Evolutionary conservation across 306 rosid genomes (phyloP).

Genomic region (Clitoria ternatea): DNA sequence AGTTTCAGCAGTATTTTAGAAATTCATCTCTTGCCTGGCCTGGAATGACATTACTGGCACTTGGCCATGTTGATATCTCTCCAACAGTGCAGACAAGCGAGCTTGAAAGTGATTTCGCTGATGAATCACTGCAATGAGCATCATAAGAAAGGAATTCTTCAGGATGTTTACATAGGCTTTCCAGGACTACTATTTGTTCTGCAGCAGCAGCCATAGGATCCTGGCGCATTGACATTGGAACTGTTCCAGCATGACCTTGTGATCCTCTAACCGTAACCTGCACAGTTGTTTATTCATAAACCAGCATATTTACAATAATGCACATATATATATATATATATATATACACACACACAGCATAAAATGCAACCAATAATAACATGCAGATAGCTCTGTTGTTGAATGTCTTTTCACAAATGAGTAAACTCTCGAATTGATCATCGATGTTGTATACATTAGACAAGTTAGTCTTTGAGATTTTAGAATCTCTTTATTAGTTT

Average conservation of each 20-base stretch:
- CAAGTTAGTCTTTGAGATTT: too few species aligned
- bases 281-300: conserved; percentile 7
- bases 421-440: too few species aligned
- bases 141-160: conserved; percentile 63
- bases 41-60: conserved; percentile 97
- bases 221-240: conserved; percentile 92
- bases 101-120: conserved; percentile 66
- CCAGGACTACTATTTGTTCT: conserved; percentile 68
- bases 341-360: too few species aligned
- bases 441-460: neutral
- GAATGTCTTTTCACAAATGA: neutral
- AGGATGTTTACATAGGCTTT: conserved; percentile 81
- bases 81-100: conserved; percentile 97
- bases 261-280: conserved; percentile 91
- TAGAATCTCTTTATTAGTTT: too few species aligned
- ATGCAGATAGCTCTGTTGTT: neutral
- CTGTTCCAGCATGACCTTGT: conserved; percentile 97
- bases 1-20: conserved; percentile 15
- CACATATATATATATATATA: neutral
- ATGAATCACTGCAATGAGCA: conserved; percentile 55
- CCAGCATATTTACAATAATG: neutral
- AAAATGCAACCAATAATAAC: too few species aligned
- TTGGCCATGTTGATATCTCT: conserved; percentile 97
- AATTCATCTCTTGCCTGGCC: conserved; percentile 81
- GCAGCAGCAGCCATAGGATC: conserved; percentile 93